phyloP scores from a whole-genome alignment of 805 yeast species.

The Scheffersomyces coipomensis region DNA sequence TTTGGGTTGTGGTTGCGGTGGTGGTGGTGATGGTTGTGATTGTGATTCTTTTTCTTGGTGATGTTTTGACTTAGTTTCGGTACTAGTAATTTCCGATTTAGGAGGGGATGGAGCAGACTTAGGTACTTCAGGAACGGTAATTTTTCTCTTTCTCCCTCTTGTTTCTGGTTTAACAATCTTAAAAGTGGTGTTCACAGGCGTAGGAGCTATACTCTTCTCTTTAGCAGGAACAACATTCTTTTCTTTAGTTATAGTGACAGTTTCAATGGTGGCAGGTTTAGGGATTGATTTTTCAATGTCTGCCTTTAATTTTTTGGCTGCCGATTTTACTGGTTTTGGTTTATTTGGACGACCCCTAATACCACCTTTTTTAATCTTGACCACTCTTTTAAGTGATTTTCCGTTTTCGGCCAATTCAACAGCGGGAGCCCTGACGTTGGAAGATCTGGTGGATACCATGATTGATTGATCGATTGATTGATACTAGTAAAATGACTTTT shows the following conservation, averaged over 20 bases:
- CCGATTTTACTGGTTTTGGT: neutral
- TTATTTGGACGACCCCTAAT: neutral
- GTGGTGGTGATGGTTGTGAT: neutral
- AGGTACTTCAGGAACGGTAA: neutral
- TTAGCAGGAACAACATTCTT: too few relatives aligned
- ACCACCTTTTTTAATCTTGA: neutral
- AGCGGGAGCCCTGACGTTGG: neutral
- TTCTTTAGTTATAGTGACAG: too few relatives aligned
- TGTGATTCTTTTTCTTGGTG: neutral
- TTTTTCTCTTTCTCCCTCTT: slow-evolving; percentile 8
- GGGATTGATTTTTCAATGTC: too few relatives aligned
- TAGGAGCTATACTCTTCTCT: neutral
- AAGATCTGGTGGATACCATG: neutral
- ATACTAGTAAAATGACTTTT: too few relatives aligned
- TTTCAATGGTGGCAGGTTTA: too few relatives aligned
- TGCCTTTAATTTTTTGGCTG: neutral
- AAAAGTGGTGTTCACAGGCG: neutral
- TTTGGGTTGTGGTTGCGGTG: neutral
- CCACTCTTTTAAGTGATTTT: neutral
- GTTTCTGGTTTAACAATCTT: slow-evolving; percentile 6
- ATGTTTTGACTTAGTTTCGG: neutral
- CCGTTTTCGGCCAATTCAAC: neutral
- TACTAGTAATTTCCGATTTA: neutral
- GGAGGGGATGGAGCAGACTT: neutral
- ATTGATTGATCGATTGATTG: neutral